Base-by-base conservation (phyloP, 805 yeast genomes). In the Lachancea meyersii region DNA sequence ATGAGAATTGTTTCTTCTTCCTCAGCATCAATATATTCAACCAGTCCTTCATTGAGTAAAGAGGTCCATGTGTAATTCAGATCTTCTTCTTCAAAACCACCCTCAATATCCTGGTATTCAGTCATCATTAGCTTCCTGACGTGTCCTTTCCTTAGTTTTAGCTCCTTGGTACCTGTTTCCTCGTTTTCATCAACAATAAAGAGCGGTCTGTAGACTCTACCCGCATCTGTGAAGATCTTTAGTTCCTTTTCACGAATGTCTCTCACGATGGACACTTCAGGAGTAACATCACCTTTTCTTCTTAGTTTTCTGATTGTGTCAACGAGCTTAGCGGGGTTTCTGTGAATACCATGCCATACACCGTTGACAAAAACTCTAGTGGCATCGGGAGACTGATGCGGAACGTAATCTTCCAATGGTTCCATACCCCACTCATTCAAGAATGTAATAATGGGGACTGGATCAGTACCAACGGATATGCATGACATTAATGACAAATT, bases 381-480 rank as follows among this genome's bases (percentile, higher is more conserved):
- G 26, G 95, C 86, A 60, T 85, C 86, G 34, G 91, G 89, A 42
- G 87, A 81, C 50, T 86, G 86, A 48, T 86, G 87, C 26, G 98
- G 97, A 43, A 85, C 88, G 62, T 86, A 93, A 60, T 89, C 96
- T 61, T 93, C 96, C 55, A 93, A 73, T 14, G 97, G 96, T 68
- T 93, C 97, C 86, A 93, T 81, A 67, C 98, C 99, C 97, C 97
- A 93, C 70, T 93, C 98, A 66, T 91, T 95, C 68, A 93, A 74
- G 67, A 89, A 84, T 60, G 85, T 85, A 49, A 84, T 75, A 60
- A 93, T 91, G 27, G 97, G 96, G 61, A 87, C 95, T 31, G 96
- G 86, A n/a, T 94, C 86, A 6, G 96, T 78, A 64, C 99, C 98
- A 50, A 93, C 98, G 21, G 98, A 91, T 40, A 93, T 88, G 73